A percentile compares a stretch with the other conserved stretches of the same genome.
These are phyloP conservation scores for Spinacia oleracea DNA, from an alignment of 179 eudicot species.

Conservation along the genomic window DNA sequence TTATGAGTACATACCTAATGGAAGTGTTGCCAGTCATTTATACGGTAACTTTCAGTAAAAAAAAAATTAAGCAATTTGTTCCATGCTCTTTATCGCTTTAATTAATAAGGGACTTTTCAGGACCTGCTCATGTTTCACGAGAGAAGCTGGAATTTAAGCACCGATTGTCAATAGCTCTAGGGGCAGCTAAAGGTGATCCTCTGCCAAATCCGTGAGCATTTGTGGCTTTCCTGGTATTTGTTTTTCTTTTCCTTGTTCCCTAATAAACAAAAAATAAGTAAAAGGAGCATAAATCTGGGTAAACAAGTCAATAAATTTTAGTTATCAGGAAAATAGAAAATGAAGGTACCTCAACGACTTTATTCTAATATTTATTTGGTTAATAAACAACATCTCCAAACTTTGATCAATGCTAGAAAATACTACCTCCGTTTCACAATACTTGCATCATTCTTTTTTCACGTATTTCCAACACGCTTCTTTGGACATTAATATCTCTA, in stretches of 20 bases:
- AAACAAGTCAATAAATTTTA: background rate
- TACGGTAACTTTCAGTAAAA: constrained; percentile 59
- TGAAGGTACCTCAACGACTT: background rate
- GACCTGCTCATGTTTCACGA: constrained; percentile 63
- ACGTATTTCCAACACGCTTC: too few relatives aligned
- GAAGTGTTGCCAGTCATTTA: constrained; percentile 93
- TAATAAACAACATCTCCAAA: background rate
- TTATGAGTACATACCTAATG: constrained; percentile 92
- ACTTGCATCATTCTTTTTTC: too few relatives aligned
- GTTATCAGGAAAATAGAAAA: background rate
- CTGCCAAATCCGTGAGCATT: constrained; percentile 99
- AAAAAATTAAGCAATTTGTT: background rate
- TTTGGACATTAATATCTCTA: too few relatives aligned
- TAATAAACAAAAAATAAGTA: constrained; percentile 25
- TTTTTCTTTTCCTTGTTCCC: constrained; percentile 47
- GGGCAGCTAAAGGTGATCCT: constrained; percentile 99
- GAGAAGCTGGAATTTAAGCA: constrained; percentile 98
- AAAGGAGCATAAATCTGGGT: constrained; percentile 4
- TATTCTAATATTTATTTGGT: background rate
- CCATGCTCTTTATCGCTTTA: constrained; percentile 17
- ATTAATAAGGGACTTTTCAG: constrained; percentile 36
- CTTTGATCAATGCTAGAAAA: background rate
- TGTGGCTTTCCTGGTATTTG: constrained; percentile 86
- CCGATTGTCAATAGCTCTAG: constrained; percentile 93
- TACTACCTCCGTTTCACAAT: too few relatives aligned